Conservation (phyloP, 164 flowering plant species). For the Macadamia integrifolia region DNA sequence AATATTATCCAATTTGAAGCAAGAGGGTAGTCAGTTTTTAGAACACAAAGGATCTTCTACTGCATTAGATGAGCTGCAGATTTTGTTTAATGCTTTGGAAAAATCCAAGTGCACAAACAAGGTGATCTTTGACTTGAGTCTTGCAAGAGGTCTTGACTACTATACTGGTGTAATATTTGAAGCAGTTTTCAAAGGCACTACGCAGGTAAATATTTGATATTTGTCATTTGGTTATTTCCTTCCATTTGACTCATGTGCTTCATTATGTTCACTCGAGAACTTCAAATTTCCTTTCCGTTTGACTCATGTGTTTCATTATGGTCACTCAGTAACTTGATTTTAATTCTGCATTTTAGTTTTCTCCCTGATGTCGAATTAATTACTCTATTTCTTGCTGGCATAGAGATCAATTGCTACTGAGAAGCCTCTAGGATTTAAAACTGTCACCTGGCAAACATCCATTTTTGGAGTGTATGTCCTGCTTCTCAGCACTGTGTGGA, state of each 20-base stretch:
- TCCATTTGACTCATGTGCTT: neutral
- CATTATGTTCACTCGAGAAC: neutral
- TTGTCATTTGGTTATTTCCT: neutral
- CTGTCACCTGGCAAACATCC: too few species aligned
- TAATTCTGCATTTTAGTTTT: too few species aligned
- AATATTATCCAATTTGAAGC: constrained; percentile 54
- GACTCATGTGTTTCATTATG: too few species aligned
- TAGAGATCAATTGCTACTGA: too few species aligned
- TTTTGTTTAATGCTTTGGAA: constrained; percentile 69
- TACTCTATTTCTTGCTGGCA: too few species aligned
- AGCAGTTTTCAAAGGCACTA: constrained; percentile 81
- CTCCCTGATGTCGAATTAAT: too few species aligned
- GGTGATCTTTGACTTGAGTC: constrained; percentile 92
- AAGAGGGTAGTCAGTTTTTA: constrained; percentile 61
- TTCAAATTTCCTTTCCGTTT: too few species aligned
- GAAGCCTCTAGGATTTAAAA: too few species aligned
- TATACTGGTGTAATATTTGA: constrained; percentile 96
- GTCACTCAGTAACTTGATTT: too few species aligned
- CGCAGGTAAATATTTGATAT: constrained; percentile 51
- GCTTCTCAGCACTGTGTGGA: too few species aligned
- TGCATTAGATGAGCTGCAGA: constrained; percentile 77
- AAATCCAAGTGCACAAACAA: constrained; percentile 57
- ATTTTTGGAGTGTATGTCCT: too few species aligned
- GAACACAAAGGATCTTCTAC: constrained; percentile 40
- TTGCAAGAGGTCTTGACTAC: constrained; percentile 98